Conservation (phyloP, 148 eudicot genomes). For the Talinum fruticosum region DNA sequence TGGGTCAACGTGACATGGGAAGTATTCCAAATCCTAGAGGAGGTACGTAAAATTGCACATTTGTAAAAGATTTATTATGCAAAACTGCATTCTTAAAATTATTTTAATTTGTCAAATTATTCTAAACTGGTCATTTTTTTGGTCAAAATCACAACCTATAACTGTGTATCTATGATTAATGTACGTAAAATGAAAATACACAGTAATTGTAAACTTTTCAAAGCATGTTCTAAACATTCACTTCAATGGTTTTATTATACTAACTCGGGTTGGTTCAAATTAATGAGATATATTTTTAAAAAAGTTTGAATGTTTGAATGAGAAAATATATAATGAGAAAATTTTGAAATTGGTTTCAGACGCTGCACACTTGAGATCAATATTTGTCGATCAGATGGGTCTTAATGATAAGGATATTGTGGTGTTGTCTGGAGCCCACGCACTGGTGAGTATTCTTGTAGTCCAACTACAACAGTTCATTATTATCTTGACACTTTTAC, state of each 20-base stretch:
- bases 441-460: slow-evolving; percentile 47
- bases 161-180: too few relatives aligned
- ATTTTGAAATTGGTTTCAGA: not conserved
- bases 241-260: too few relatives aligned
- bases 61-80: too few relatives aligned
- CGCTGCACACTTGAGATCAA: not conserved
- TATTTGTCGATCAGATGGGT: not conserved
- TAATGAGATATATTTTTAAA: not conserved
- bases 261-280: too few relatives aligned
- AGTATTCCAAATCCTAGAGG: slow-evolving; percentile 74
- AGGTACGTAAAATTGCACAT: too few relatives aligned
- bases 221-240: too few relatives aligned
- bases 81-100: too few relatives aligned
- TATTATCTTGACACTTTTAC: not conserved
- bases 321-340: not conserved
- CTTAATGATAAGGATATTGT: slow-evolving; percentile 81
- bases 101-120: too few relatives aligned
- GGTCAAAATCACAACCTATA: too few relatives aligned
- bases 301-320: not conserved
- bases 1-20: slow-evolving; percentile 44
- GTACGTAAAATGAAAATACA: too few relatives aligned
- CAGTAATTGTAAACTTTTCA: too few relatives aligned
- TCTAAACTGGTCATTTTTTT: too few relatives aligned
- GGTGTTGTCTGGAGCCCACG: slow-evolving; percentile 81
- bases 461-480: not conserved